Base-by-base conservation (phyloP, 2,329 filamentous ascomycete genomes). In the Fusarium brachygibbosum region DNA sequence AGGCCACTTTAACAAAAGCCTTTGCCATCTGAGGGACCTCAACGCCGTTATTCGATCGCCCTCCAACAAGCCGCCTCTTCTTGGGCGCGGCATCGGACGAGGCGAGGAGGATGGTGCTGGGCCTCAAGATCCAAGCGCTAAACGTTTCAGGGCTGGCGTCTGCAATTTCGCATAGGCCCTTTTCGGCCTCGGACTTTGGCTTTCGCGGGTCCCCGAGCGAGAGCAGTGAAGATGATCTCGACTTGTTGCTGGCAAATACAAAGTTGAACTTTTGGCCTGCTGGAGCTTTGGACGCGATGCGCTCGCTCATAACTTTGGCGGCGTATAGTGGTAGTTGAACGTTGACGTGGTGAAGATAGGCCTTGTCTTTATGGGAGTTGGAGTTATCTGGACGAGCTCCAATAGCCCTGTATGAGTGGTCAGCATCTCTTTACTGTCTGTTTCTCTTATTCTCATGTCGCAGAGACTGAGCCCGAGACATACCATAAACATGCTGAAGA, bases 401-500 rank as follows among this genome's bases (percentile, higher is more conserved):
- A 58, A 83, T 79, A 13, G 79, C 77, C 82, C 81, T 84, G 29
- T 37, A 17, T 58, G n/a, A 50, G 40, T 46, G 23, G 40, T 51
- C 12, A 52, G 48, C 28, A 19, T 59, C n/a, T 17, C 16, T 23
- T 49, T 8, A 25, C 23, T 25, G 23, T 25, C 23, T 25, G 23
- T 25, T 6, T 45, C 25, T 29, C 17, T 25, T 16, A 29, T 14
- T 5, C 37, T 52, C 32, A 52, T 58, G 44, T 56, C 31, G 7
- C 6, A 9, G 17, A 6, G 5, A 40, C 10, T n/a, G 21, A 50
- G 25, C 14, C 34, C 35, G 19, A 40, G 2, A 51, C 82, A 38
- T 85, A 90, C 90, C 90, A 92, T 28, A 92, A 83, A 71, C 87
- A 90, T 1, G 85, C 89, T 44, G 88, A 83, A 1, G 88, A 88